phyloP scores from a whole-genome alignment of 805 yeast species.

The Starmerella etchellsii region DNA sequence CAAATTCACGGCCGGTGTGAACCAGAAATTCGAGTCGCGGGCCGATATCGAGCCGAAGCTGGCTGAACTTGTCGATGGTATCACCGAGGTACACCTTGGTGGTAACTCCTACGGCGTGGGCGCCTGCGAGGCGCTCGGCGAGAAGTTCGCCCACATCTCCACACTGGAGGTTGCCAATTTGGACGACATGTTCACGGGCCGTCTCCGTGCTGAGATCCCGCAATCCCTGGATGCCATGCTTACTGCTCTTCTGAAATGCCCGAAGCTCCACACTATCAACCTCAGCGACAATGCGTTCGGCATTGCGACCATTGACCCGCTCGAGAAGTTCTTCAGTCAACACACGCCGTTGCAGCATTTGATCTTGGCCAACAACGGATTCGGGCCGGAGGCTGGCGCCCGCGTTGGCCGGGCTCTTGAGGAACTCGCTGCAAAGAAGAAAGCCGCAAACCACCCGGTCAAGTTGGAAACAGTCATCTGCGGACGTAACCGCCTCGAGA shows the following conservation, averaged over 20 bases:
- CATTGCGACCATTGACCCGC: constrained; percentile 81
- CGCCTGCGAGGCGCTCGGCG: constrained; percentile 63
- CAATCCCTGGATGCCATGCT: constrained; percentile 59
- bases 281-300: constrained; percentile 95
- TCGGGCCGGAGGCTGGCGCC: constrained; percentile 97
- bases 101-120: constrained; percentile 94
- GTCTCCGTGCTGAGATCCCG: constrained; percentile 91
- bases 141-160: constrained; percentile 32
- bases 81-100: constrained; percentile 59
- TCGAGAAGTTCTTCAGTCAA: constrained; percentile 62
- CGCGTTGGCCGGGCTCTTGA: constrained; percentile 80
- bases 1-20: constrained; percentile 13
- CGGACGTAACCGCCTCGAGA: constrained; percentile 94
- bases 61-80: constrained; percentile 36
- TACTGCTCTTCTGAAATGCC: constrained; percentile 57
- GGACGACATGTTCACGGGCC: constrained; percentile 88
- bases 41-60: constrained; percentile 64
- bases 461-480: constrained; percentile 74
- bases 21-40: constrained; percentile 50
- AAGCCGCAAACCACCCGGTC: constrained; percentile 33
- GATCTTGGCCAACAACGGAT: constrained; percentile 85
- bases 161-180: constrained; percentile 55
- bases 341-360: constrained; percentile 75
- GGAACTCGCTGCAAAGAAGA: constrained; percentile 54
- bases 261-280: constrained; percentile 59